Conservation (phyloP, 176 grass and related monocot genomes). For the Triticum turgidum region DNA sequence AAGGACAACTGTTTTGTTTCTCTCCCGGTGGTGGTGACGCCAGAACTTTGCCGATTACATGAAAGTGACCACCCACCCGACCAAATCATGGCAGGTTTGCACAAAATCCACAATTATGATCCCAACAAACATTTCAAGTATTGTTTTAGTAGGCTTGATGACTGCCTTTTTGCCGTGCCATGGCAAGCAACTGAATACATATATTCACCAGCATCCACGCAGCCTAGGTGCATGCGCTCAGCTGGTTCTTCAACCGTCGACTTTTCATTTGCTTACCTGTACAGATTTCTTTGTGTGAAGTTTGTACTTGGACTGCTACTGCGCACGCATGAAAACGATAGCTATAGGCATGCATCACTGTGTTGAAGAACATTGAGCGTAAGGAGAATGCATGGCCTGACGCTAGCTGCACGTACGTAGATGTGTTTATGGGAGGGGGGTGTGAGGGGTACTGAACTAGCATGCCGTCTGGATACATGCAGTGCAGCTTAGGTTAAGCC, state of each 20-base stretch:
- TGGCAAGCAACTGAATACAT: slow-evolving; percentile 15
- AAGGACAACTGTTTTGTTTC: slow-evolving; percentile 20
- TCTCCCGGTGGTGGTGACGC: slow-evolving; percentile 16
- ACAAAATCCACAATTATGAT: slow-evolving; percentile 34
- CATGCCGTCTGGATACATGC: too few species aligned
- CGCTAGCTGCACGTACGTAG: too few species aligned
- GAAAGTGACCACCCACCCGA: slow-evolving; percentile 48
- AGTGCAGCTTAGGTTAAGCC: too few species aligned
- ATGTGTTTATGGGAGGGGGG: too few species aligned
- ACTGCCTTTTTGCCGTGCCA: slow-evolving; percentile 32
- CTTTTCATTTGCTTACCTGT: not conserved
- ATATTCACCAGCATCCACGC: not conserved
- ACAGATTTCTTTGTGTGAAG: not conserved
- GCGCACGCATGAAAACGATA: not conserved
- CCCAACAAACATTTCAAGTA: slow-evolving; percentile 20
- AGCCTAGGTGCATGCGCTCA: not conserved
- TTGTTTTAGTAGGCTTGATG: slow-evolving; percentile 27
- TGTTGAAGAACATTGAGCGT: not conserved
- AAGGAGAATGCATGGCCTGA: not conserved
- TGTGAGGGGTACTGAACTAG: too few species aligned
- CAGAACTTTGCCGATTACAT: slow-evolving; percentile 26
- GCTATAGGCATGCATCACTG: not conserved
- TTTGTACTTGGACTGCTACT: not conserved
- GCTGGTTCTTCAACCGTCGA: not conserved
- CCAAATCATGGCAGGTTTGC: slow-evolving; percentile 37